phyloP scores from a whole-genome alignment of 768 basidiomycete genomes.

The Phlebiopsis flavidoalba region DNA sequence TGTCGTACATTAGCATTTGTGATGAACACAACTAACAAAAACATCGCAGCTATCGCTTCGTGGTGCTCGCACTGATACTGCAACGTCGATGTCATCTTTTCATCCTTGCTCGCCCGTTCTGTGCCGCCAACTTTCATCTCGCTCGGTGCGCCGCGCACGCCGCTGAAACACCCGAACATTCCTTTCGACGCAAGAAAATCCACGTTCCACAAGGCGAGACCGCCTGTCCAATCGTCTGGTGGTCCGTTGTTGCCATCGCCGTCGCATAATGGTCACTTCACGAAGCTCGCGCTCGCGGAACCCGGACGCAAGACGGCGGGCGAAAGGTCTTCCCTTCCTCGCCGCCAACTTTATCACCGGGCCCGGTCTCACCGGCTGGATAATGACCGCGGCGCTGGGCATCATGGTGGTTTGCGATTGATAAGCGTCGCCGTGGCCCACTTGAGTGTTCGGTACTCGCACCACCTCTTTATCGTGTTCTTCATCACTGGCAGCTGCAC shows the following conservation, averaged over 20 bases:
- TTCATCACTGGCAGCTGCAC: slow-evolving; percentile 94
- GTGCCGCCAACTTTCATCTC: slow-evolving; percentile 97
- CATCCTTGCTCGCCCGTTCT: slow-evolving; percentile 90
- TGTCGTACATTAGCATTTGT: slow-evolving; percentile 18
- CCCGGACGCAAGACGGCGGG: slow-evolving; percentile 47
- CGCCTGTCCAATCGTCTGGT: slow-evolving; percentile 85
- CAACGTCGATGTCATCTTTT: slow-evolving; percentile 91
- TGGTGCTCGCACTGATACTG: slow-evolving; percentile 81
- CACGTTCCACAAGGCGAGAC: slow-evolving; percentile 86
- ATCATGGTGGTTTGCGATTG: slow-evolving; percentile 84
- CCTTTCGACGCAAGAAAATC: slow-evolving; percentile 95
- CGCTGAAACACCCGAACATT: slow-evolving; percentile 79
- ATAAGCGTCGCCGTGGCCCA: slow-evolving; percentile 71
- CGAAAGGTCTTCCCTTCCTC: slow-evolving; percentile 65
- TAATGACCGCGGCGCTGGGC: slow-evolving; percentile 71
- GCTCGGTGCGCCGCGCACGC: slow-evolving; percentile 77
- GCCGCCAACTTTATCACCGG: slow-evolving; percentile 76
- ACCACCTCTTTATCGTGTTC: slow-evolving; percentile 89
- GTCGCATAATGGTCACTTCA: slow-evolving; percentile 85
- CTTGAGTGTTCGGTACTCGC: slow-evolving; percentile 85
- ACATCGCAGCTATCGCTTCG: slow-evolving; percentile 73
- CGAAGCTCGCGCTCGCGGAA: slow-evolving; percentile 55
- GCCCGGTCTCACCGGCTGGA: slow-evolving; percentile 82
- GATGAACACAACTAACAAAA: neutral
- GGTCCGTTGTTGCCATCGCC: slow-evolving; percentile 64